These are phyloP conservation scores for Thermomucor indicae-seudaticae DNA, from an alignment of 371 early-diverging fungal genomes.

Conservation along the genomic window DNA sequence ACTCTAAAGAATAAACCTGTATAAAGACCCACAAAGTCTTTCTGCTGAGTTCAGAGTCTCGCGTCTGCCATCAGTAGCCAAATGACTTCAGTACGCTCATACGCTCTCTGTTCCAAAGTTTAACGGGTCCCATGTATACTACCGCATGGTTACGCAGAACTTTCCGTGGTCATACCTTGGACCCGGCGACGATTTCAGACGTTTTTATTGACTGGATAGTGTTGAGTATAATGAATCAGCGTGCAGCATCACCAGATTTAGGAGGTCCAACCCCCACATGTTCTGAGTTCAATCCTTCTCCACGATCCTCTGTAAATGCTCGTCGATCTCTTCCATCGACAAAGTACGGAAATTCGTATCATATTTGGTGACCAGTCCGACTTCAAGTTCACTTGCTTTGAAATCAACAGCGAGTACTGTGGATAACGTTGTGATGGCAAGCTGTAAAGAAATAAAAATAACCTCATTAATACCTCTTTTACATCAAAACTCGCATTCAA, in stretches of 20 bases:
- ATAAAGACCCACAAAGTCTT: too few species aligned
- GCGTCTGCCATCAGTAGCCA: too few species aligned
- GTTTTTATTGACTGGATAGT: slow-evolving; percentile 1
- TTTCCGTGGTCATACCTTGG: too few species aligned
- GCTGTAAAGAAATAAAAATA: slow-evolving; percentile 31
- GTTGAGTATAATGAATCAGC: neutral
- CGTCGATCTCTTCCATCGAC: slow-evolving; percentile 84
- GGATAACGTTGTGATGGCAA: slow-evolving; percentile 93
- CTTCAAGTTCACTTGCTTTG: slow-evolving; percentile 92
- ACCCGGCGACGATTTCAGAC: too few species aligned
- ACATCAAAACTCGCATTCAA: neutral
- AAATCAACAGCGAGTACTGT: slow-evolving; percentile 90
- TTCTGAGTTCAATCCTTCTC: slow-evolving; percentile 71
- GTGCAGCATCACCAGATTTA: neutral
- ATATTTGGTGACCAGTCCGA: slow-evolving; percentile 81
- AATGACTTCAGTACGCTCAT: too few species aligned
- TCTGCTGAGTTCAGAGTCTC: too few species aligned
- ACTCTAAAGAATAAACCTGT: too few species aligned
- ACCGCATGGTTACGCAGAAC: too few species aligned
- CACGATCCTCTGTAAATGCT: slow-evolving; percentile 84
- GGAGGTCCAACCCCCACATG: too few species aligned
- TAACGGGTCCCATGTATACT: too few species aligned
- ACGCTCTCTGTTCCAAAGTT: too few species aligned
- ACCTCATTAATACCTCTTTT: neutral
- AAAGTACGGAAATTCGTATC: slow-evolving; percentile 79